These are phyloP conservation scores for Cornus florida DNA, from an alignment of 148 eudicot species.

Conservation along the genomic window DNA sequence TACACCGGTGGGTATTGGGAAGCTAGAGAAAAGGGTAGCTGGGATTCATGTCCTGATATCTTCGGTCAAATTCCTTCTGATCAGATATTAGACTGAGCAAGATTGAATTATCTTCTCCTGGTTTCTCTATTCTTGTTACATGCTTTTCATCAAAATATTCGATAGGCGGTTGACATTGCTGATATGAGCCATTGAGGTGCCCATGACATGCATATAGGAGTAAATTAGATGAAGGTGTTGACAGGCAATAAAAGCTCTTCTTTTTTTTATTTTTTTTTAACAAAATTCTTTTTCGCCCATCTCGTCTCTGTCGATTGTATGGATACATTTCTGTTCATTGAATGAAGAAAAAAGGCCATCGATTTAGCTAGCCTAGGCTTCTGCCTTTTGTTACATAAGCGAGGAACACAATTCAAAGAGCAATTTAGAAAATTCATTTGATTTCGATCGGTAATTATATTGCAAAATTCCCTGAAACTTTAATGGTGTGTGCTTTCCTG, in stretches of 20 bases:
- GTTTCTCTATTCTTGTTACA: background rate
- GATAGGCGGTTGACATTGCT: constrained; percentile 2
- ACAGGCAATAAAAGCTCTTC: background rate
- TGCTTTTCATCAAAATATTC: constrained; percentile 4
- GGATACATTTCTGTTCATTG: too few relatives aligned
- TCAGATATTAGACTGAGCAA: constrained; percentile 45
- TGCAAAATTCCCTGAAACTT: too few relatives aligned
- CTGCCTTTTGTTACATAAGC: too few relatives aligned
- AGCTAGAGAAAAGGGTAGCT: constrained; percentile 63
- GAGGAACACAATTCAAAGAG: too few relatives aligned
- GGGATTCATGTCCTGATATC: constrained; percentile 87
- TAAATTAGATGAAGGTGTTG: background rate
- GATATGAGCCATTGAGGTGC: background rate
- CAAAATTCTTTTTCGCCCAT: too few relatives aligned
- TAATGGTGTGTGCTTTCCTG: too few relatives aligned
- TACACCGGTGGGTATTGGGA: constrained; percentile 92
- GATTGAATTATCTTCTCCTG: background rate
- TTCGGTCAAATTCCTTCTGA: constrained; percentile 79
- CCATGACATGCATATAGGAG: background rate
- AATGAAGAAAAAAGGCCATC: too few relatives aligned
- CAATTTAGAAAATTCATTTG: too few relatives aligned
- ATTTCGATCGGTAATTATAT: too few relatives aligned
- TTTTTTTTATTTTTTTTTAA: background rate
- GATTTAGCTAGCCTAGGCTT: too few relatives aligned
- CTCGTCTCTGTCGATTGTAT: too few relatives aligned